phyloP scores from a whole-genome alignment of 2,329 filamentous ascomycete species.

The Coniochaeta prunicola region DNA sequence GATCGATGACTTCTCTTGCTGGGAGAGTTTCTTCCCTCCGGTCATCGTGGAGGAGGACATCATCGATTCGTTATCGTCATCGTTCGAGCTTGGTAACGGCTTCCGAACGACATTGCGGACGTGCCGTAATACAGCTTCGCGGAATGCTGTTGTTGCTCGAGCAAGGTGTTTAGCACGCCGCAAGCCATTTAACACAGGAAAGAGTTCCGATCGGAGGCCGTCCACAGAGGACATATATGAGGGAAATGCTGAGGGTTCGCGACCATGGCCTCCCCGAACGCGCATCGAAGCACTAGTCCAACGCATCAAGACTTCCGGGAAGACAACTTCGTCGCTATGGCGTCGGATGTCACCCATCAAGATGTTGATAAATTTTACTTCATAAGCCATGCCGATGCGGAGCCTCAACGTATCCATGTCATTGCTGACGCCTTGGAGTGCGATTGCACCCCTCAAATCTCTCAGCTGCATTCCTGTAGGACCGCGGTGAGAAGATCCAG shows the following conservation, averaged over 20 bases:
- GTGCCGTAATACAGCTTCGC: constrained; percentile 77
- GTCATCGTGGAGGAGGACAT: constrained; percentile 74
- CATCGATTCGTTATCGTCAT: constrained; percentile 88
- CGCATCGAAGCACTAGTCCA: constrained; percentile 76
- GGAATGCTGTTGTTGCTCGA: constrained; percentile 74
- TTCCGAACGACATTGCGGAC: constrained; percentile 78
- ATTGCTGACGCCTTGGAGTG: constrained; percentile 70
- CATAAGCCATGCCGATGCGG: constrained; percentile 81
- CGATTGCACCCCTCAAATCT: constrained; percentile 70
- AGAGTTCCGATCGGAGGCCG: constrained; percentile 61
- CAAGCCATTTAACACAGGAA: constrained; percentile 69
- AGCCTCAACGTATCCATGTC: constrained; percentile 71
- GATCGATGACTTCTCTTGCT: constrained; percentile 84
- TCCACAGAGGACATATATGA: constrained; percentile 71
- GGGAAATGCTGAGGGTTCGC: constrained; percentile 64
- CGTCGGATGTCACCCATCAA: constrained; percentile 71
- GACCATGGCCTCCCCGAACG: constrained; percentile 57
- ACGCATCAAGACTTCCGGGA: constrained; percentile 68
- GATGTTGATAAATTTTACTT: constrained; percentile 69
- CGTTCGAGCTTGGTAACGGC: constrained; percentile 83
- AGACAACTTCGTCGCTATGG: constrained; percentile 70
- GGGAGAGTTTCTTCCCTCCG: constrained; percentile 59
- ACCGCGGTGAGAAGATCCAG: constrained; percentile 27
- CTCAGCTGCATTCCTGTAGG: constrained; percentile 35
- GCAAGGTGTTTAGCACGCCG: constrained; percentile 73